phyloP scores from a whole-genome alignment of 169 alveolate genomes.

The Babesia gibsoni region DNA sequence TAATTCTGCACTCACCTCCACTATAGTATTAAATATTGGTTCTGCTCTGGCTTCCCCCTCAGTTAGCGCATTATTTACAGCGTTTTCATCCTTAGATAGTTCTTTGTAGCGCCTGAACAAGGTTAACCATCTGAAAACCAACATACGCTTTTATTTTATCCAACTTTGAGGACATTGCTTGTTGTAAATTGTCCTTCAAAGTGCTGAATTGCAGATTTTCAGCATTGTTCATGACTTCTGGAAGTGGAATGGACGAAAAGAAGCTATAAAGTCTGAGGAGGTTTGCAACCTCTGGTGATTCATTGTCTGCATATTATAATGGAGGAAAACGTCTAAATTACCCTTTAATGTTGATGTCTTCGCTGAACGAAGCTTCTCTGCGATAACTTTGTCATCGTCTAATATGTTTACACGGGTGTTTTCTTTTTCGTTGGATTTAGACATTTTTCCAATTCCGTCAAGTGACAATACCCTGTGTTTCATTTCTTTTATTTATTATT shows the following conservation, averaged over 20 bases:
- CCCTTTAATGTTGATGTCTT: constrained; percentile 40
- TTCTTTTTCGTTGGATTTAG: constrained; percentile 19
- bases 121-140: no score
- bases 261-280: constrained; percentile 24
- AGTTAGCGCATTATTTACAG: constrained; percentile 2
- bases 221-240: background rate
- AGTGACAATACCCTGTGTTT: constrained; percentile 52
- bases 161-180: constrained; percentile 1
- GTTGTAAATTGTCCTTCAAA: constrained; percentile 25
- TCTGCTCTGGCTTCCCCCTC: constrained; percentile 12
- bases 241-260: constrained; percentile 25
- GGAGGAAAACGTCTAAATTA: background rate
- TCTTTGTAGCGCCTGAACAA: constrained; percentile 36
- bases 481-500: no score
- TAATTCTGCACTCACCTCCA: constrained; percentile 17
- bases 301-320: background rate
- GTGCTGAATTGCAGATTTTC: constrained; percentile 1
- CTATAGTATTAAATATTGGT: background rate
- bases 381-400: constrained; percentile 31
- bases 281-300: constrained; percentile 42
- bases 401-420: constrained; percentile 15
- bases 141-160: constrained; percentile 27
- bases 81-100: constrained; percentile 11
- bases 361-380: constrained; percentile 34
- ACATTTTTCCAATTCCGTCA: constrained; percentile 55